A percentile compares a stretch with the other conserved stretches of the same genome.
Evolutionary conservation across 768 basidiomycete genomes (phyloP).

Genomic region (Tylopilus sp.): DNA sequence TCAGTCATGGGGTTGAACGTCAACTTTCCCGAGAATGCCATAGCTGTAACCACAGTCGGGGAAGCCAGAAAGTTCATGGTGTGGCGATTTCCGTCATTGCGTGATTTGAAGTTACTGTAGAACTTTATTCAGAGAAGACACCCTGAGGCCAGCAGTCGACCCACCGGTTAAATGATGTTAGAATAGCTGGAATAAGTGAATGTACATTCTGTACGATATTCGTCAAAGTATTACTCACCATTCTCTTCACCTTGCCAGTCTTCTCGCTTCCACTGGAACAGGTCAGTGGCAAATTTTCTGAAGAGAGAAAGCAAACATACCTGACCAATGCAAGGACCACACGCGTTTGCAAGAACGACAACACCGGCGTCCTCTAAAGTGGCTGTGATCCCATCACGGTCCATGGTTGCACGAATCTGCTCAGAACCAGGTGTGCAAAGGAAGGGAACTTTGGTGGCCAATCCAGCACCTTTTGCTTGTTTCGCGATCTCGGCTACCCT

Average conservation of each 20-base stretch:
- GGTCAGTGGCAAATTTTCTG: constrained; percentile 3
- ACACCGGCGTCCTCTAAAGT: constrained; percentile 88
- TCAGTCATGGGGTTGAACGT: constrained; percentile 94
- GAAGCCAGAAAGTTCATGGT: constrained; percentile 99
- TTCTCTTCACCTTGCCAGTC: constrained; percentile 89
- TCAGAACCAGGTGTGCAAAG: constrained; percentile 90
- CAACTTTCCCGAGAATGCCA: constrained; percentile 92
- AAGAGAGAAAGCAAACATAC: constrained; percentile 33
- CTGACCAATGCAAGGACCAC: constrained; percentile 98
- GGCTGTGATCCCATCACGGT: constrained; percentile 84
- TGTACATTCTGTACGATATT: too few species aligned
- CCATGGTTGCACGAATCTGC: constrained; percentile 96
- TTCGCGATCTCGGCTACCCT: constrained; percentile 87
- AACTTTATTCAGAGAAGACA: constrained; percentile 1
- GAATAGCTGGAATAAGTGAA: constrained; percentile 74
- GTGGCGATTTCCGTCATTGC: constrained; percentile 91
- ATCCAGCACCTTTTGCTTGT: constrained; percentile 82
- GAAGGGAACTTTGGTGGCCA: constrained; percentile 82
- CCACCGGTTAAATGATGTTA: constrained; percentile 95
- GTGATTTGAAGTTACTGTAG: constrained; percentile 77
- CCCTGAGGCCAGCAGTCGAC: constrained; percentile 18
- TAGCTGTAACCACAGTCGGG: constrained; percentile 94
- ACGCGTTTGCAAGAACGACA: constrained; percentile 93
- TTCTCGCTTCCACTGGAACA: constrained; percentile 81
- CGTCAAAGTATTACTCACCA: constrained; percentile 43